phyloP scores from a whole-genome alignment of 768 basidiomycete species.

The Tubosaeta sp. region DNA sequence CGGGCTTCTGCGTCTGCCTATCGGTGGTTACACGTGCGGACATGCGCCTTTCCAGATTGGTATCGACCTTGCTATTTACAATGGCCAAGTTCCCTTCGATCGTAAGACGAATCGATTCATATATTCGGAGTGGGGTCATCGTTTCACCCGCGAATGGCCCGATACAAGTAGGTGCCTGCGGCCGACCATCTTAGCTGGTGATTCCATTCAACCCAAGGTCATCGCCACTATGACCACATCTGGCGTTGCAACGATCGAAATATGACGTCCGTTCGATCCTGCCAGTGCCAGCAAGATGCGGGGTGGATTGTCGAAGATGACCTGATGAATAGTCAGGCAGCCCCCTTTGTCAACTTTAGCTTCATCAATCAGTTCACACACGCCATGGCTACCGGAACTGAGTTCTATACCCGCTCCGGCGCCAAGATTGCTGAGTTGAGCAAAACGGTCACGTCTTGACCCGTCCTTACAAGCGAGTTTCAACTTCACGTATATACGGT shows the following conservation, averaged over 20 bases:
- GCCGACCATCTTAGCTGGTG: background rate
- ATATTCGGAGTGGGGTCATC: background rate
- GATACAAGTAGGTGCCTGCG: constrained; percentile 1
- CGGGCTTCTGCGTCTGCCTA: background rate
- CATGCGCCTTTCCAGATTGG: constrained; percentile 3
- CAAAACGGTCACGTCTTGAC: background rate
- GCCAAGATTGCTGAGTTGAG: background rate
- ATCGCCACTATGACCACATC: background rate
- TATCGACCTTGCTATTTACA: background rate
- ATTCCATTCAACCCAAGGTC: background rate
- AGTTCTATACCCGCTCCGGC: background rate
- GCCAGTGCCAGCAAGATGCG: background rate
- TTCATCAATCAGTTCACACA: background rate
- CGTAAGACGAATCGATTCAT: background rate
- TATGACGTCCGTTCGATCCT: background rate
- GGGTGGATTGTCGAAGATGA: constrained; percentile 4
- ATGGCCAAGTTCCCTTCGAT: background rate
- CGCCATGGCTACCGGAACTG: background rate
- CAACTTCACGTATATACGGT: no score
- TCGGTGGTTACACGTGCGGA: constrained; percentile 1
- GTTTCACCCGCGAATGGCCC: background rate
- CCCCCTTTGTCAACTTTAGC: constrained; percentile 1
- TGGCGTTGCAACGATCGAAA: background rate
- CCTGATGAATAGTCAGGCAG: background rate
- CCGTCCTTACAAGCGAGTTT: background rate